These are phyloP conservation scores for Potentilla sterilis DNA, from an alignment of 306 rosid species.

Conservation along the genomic window DNA sequence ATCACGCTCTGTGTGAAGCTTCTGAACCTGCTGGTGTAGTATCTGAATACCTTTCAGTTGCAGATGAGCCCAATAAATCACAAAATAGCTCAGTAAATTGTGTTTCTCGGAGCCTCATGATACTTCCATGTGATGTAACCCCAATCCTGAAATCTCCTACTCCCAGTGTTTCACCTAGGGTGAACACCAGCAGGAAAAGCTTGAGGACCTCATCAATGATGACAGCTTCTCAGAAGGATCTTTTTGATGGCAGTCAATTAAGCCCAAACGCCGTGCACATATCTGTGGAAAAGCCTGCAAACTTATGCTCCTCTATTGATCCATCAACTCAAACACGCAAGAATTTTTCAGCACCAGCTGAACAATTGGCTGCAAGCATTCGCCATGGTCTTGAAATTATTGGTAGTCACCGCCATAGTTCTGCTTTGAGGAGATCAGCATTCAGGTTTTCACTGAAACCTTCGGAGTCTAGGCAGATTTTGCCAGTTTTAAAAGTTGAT, in stretches of 20 bases:
- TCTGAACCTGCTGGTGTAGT: conserved; percentile 39
- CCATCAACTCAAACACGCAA: conserved; percentile 47
- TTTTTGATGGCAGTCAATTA: conserved; percentile 34
- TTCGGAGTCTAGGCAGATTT: conserved; percentile 48
- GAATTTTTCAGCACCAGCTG: conserved; percentile 50
- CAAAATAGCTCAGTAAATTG: conserved; percentile 36
- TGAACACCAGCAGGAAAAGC: conserved; percentile 84
- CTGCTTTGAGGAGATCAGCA: conserved; percentile 68
- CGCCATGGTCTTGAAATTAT: conserved; percentile 86
- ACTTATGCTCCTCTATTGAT: conserved; percentile 35
- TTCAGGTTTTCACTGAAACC: conserved; percentile 72
- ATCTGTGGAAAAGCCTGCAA: conserved; percentile 35
- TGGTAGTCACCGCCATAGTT: conserved; percentile 57
- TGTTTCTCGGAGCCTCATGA: conserved; percentile 60
- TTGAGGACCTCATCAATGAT: conserved; percentile 68
- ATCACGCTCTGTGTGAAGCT: conserved; percentile 31
- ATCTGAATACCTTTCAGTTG: conserved; percentile 35
- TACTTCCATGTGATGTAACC: conserved; percentile 49
- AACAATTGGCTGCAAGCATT: conserved; percentile 87
- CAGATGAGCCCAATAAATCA: conserved; percentile 40
- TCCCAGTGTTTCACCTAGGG: conserved; percentile 86
- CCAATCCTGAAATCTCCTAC: conserved; percentile 72
- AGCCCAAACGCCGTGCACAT: conserved; percentile 30
- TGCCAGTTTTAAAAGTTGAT: conserved; percentile 60
- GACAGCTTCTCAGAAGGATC: conserved; percentile 70